Conservation (phyloP, 2,329 filamentous ascomycete genomes). For the Calonectria pteridis region DNA sequence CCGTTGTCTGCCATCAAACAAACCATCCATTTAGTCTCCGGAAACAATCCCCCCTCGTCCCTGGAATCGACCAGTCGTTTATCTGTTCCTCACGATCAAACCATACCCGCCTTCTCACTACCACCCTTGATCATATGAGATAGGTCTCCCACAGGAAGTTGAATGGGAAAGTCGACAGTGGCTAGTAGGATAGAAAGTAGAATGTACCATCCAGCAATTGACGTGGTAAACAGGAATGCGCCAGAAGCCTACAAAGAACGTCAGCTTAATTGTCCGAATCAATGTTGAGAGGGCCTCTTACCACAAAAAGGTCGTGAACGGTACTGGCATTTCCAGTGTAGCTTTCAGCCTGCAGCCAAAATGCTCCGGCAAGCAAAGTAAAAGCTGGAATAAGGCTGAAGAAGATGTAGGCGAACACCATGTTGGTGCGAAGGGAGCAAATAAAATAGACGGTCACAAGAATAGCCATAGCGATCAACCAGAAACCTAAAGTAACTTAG, state of each 20-base stretch:
- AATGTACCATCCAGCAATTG: slow-evolving; percentile 62
- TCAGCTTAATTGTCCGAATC: background rate
- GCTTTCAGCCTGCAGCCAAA: background rate
- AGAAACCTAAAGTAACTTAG: background rate
- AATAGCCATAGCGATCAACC: background rate
- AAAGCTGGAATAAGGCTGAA: slow-evolving; percentile 54
- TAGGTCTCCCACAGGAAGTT: slow-evolving; percentile 67
- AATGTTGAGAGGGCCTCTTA: background rate
- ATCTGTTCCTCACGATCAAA: background rate
- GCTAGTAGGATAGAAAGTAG: slow-evolving; percentile 65
- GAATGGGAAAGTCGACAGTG: slow-evolving; percentile 66
- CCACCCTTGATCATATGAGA: slow-evolving; percentile 54
- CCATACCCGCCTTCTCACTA: background rate
- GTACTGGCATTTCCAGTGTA: background rate
- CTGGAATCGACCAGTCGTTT: background rate
- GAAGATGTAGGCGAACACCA: slow-evolving; percentile 70
- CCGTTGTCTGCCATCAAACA: too few relatives aligned
- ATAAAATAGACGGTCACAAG: slow-evolving; percentile 55
- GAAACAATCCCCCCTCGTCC: too few relatives aligned
- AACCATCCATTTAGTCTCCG: too few relatives aligned
- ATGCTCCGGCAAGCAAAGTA: background rate
- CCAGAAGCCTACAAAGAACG: background rate
- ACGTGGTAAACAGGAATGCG: background rate
- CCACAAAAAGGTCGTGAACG: background rate
- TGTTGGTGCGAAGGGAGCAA: slow-evolving; percentile 77